Conservation (phyloP, 495 filamentous ascomycete species). For the Penicillium lividum region DNA sequence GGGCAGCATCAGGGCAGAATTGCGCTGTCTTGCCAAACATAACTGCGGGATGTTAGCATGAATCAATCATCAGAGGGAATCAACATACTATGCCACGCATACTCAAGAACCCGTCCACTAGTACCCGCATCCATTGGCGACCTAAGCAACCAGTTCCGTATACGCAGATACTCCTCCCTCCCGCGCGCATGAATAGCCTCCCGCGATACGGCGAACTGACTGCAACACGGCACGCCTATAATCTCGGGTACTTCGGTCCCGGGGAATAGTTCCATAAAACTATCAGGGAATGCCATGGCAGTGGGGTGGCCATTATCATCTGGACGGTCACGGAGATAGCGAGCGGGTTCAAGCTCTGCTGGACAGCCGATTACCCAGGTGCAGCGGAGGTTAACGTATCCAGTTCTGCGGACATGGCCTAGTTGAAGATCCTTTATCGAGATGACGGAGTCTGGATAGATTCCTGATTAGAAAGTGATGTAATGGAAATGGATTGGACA, state of each 20-base stretch:
- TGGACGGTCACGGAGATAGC: slow-evolving; percentile 27
- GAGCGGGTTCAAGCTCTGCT: slow-evolving; percentile 29
- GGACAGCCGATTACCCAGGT: slow-evolving; percentile 47
- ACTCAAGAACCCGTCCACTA: slow-evolving; percentile 67
- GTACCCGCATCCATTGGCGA: slow-evolving; percentile 54
- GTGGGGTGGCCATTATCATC: slow-evolving; percentile 22
- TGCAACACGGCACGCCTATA: slow-evolving; percentile 58
- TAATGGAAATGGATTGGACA: slow-evolving; percentile 13
- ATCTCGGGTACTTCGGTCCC: slow-evolving; percentile 26
- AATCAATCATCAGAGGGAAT: background rate
- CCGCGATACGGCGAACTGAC: slow-evolving; percentile 66
- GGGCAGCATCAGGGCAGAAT: slow-evolving; percentile 35
- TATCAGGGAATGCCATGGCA: slow-evolving; percentile 23
- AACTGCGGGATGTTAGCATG: slow-evolving; percentile 15
- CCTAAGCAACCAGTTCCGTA: slow-evolving; percentile 59
- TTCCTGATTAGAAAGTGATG: background rate
- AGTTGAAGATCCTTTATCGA: slow-evolving; percentile 29
- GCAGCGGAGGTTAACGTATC: slow-evolving; percentile 55
- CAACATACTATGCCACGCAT: slow-evolving; percentile 63
- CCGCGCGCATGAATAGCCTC: slow-evolving; percentile 47
- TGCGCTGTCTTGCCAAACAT: slow-evolving; percentile 29
- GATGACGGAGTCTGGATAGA: slow-evolving; percentile 23
- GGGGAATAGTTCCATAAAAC: slow-evolving; percentile 45
- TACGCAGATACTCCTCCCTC: slow-evolving; percentile 52
- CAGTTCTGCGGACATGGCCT: slow-evolving; percentile 28